Evolutionary conservation across 495 filamentous ascomycete species (phyloP), one percentile per base, ranked within the genome.

Genomic region (Lasiosphaeria miniovina): DNA sequence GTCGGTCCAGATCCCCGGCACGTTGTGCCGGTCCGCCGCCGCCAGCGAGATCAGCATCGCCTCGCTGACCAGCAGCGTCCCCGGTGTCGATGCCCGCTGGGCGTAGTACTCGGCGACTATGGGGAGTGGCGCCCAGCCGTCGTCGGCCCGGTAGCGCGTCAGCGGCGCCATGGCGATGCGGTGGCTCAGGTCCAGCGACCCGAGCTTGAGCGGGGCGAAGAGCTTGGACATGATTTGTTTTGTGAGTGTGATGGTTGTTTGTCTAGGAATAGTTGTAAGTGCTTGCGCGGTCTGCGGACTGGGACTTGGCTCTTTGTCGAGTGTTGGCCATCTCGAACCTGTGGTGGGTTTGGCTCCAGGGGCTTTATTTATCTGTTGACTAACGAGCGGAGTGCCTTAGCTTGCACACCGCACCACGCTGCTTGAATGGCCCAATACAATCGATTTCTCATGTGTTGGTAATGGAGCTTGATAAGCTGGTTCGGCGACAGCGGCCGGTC

Each of bases 61-160:
- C 65, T 85, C 82, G 5, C 75, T 75, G 41, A 86, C 81, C 40
- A 85, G 69, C n/a, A 86, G 62, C 1, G 80, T 79, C 11, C 83
- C 83, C 1, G 78, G 74, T 12, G 75, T 61, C 7, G 78, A 77
- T 3, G 82, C 71, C 8, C 82, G 75, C 58, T 86, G 83, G 2
- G 65, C 54, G 67, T 86, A 85, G 69, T 86, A 84, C 34, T 83
- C 77, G 58, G 69, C 70, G n/a, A 61, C 53, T 14, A 61, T 17
- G 3, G 56, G 53, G 3, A 35, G 35, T 10, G 57, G 62, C 9
- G 65, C 61, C 15, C 49, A 59, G 43, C 73, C 58, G 34, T 72
- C 73, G 36, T 72, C 73, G 34, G 75, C 76, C 8, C 83, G 78
- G 56, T 80, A 80, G 35, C 82, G 77, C 43, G 82, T 86, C 59